phyloP scores from a whole-genome alignment of 768 basidiomycete genomes.

The Termitomyces sp. region DNA sequence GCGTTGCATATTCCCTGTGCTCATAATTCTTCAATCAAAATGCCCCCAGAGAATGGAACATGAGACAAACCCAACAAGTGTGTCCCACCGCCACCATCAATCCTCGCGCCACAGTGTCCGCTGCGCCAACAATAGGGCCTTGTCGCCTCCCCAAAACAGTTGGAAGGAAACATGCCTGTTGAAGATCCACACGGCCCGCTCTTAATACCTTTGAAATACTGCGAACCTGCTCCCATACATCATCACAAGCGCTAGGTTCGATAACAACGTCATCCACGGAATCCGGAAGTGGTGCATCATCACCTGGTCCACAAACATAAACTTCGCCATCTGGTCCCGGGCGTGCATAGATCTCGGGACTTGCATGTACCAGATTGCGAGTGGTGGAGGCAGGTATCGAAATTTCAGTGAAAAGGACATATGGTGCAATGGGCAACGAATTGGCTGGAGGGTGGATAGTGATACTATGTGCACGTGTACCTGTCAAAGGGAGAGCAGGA shows the following conservation, averaged over 20 bases:
- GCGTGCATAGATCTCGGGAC: conserved; percentile 72
- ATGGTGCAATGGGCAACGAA: conserved; percentile 54
- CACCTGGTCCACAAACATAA: conserved; percentile 78
- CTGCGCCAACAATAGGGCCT: conserved; percentile 73
- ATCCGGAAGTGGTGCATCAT: conserved; percentile 63
- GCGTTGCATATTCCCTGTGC: conserved; percentile 74
- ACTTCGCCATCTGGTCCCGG: conserved; percentile 67
- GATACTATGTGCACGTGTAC: conserved; percentile 71
- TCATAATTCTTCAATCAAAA: conserved; percentile 7
- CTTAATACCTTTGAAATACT: conserved; percentile 58
- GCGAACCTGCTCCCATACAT: conserved; percentile 50
- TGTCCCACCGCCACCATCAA: conserved; percentile 76
- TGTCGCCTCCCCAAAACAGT: conserved; percentile 45
- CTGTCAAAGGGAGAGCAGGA: conserved; percentile 52
- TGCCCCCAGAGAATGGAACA: neutral
- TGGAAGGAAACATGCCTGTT: conserved; percentile 80
- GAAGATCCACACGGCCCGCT: conserved; percentile 45
- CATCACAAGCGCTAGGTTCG: conserved; percentile 52
- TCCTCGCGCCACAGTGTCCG: conserved; percentile 51
- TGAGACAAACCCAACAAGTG: conserved; percentile 65
- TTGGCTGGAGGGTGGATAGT: conserved; percentile 48
- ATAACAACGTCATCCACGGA: conserved; percentile 72
- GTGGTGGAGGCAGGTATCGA: conserved; percentile 13
- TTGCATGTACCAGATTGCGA: conserved; percentile 23
- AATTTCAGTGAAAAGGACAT: conserved; percentile 84